Base-by-base conservation (phyloP, 2,329 filamentous ascomycete species). In the Metarhizium guizhouense region DNA sequence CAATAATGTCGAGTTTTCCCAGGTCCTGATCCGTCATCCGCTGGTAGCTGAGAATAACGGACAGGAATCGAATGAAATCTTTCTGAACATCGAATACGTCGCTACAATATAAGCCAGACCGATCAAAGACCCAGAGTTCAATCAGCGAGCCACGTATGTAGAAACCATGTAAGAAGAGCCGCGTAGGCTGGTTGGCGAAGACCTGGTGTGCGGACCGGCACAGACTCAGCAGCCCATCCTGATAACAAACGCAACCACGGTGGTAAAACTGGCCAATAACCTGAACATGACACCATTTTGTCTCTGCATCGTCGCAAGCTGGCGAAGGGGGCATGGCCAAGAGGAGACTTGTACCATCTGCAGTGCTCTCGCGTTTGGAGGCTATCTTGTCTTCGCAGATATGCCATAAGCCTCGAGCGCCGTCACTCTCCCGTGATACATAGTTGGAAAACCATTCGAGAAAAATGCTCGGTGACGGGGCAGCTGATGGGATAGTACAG, bases 81-180 rank as follows among this genome's bases (percentile, higher is more conserved):
- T 65, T 58, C 34, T 49, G 61, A 52, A 69, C 48, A 60, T 72
- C 60, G 47, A 71, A 64, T 50, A 60, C 7, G 6, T 68, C 60
- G 57, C 65, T 65, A 42, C 63, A 65, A 56, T 70, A 72, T 51
- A 66, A 52, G 36, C 70, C 68, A 54, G 68, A 70, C 57, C 70
- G 63, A 61, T 72, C 70, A 61, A 73, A 72, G 45, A 68, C 62
- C 68, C 67, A 72, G 47, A 69, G 55, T 56, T 72, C 68, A 3
- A 70, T 58, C 13, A 63, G 47, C 29, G 65, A 64, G 20, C 64
- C 65, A 48, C 64, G 63, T 50, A 72, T 63, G 56, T 67, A 67
- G 54, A 72, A 71, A 54, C 67, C 70, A 57, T 71, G 67, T 45
- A 72, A 57, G 57, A 72, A 72, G 51, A 65, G 62, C 20, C 67